These are phyloP conservation scores for Calonectria hawksworthii DNA, from an alignment of 2,329 filamentous ascomycete genomes.

Conservation along the genomic window DNA sequence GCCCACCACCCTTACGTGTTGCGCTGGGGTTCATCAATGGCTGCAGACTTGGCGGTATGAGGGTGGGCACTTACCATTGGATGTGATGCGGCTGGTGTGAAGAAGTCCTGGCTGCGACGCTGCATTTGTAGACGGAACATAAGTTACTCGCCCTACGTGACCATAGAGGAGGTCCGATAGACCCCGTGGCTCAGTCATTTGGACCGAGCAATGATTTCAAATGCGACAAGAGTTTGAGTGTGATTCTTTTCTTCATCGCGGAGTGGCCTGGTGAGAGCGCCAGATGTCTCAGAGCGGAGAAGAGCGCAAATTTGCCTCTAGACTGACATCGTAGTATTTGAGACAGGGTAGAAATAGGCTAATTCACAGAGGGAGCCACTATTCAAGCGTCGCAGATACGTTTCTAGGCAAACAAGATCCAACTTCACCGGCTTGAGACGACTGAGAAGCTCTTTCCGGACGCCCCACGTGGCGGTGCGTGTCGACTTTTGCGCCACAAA, in stretches of 20 bases:
- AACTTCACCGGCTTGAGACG: conserved; percentile 12
- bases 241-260: conserved; percentile 52
- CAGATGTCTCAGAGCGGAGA: conserved; percentile 40
- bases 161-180: conserved; percentile 51
- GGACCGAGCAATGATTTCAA: conserved; percentile 49
- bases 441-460: conserved; percentile 39
- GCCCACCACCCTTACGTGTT: conserved; percentile 50
- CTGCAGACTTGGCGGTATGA: conserved; percentile 10
- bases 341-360: neutral
- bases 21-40: conserved; percentile 43
- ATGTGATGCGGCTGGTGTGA: conserved; percentile 49
- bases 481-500: conserved; percentile 41
- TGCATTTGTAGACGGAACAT: conserved; percentile 44
- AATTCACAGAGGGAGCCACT: conserved; percentile 9
- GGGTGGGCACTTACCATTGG: conserved; percentile 42
- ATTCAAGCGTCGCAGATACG: conserved; percentile 7
- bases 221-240: conserved; percentile 41
- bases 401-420: conserved; percentile 17
- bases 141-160: conserved; percentile 51
- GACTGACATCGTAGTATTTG: conserved; percentile 34
- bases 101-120: conserved; percentile 45
- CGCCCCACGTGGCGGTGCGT: conserved; percentile 47
- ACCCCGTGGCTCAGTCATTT: conserved; percentile 55
- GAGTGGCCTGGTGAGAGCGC: conserved; percentile 36
- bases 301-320: conserved; percentile 26